These are phyloP conservation scores for Blastobotrys chiropterorum DNA, from an alignment of 805 yeast genomes.

Conservation along the genomic window DNA sequence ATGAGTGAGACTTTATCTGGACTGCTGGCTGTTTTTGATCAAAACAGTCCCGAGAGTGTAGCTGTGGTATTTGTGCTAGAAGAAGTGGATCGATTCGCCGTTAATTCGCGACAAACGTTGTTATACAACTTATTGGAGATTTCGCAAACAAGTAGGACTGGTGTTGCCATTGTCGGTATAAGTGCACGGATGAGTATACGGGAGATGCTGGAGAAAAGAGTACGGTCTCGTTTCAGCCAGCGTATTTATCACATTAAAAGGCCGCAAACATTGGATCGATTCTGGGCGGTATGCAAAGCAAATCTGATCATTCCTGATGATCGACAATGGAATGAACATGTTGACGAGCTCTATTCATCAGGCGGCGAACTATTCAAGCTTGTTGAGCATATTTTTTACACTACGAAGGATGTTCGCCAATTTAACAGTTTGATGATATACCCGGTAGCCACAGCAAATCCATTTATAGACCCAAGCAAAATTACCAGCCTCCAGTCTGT, in stretches of 20 bases:
- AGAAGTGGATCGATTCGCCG: slow-evolving; percentile 75
- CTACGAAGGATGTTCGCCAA: slow-evolving; percentile 51
- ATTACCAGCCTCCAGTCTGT: neutral
- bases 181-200: slow-evolving; percentile 69
- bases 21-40: slow-evolving; percentile 25
- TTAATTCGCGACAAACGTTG: slow-evolving; percentile 69
- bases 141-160: slow-evolving; percentile 63
- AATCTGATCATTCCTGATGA: slow-evolving; percentile 32
- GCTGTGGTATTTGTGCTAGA: slow-evolving; percentile 77
- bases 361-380: slow-evolving; percentile 32
- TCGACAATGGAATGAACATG: slow-evolving; percentile 18
- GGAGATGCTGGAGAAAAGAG: slow-evolving; percentile 85
- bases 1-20: slow-evolving; percentile 25
- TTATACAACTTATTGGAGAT: slow-evolving; percentile 84
- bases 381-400: slow-evolving; percentile 45
- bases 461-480: slow-evolving; percentile 18
- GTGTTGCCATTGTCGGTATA: slow-evolving; percentile 76
- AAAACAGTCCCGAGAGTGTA: slow-evolving; percentile 26
- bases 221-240: slow-evolving; percentile 83
- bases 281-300: slow-evolving; percentile 42
- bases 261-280: slow-evolving; percentile 42
- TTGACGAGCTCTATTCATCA: slow-evolving; percentile 11
- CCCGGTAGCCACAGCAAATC: slow-evolving; percentile 25
- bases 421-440: slow-evolving; percentile 20
- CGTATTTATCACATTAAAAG: slow-evolving; percentile 57